A percentile compares a stretch with the other conserved stretches of the same genome.
Evolutionary conservation across 495 filamentous ascomycete genomes (phyloP).

Genomic region (Umbilicaria muhlenbergii): DNA sequence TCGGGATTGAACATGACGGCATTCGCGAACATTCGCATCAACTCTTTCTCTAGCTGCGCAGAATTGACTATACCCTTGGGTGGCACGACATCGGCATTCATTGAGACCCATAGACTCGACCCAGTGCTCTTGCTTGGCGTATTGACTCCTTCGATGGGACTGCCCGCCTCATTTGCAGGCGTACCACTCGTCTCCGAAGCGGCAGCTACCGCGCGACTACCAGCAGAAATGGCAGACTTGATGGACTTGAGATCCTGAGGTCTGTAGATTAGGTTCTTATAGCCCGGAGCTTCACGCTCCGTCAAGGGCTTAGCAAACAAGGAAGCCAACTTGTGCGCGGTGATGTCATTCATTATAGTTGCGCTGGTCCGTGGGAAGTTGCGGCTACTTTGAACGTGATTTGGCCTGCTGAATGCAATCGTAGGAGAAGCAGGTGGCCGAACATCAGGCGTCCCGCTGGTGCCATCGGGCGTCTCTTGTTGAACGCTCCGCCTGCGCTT

Average conservation of each 20-base stretch:
- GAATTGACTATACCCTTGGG: slow-evolving; percentile 88
- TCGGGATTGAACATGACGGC: slow-evolving; percentile 94
- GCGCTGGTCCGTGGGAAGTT: slow-evolving; percentile 63
- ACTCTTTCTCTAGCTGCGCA: slow-evolving; percentile 82
- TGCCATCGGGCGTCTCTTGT: slow-evolving; percentile 20
- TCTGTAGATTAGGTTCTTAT: slow-evolving; percentile 68
- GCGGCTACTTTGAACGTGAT: slow-evolving; percentile 52
- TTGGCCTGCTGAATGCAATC: slow-evolving; percentile 25
- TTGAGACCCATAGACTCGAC: slow-evolving; percentile 30
- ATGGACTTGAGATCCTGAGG: slow-evolving; percentile 86
- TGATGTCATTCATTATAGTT: slow-evolving; percentile 73
- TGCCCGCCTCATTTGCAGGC: slow-evolving; percentile 30
- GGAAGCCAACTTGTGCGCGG: slow-evolving; percentile 71
- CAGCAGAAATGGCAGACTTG: slow-evolving; percentile 58
- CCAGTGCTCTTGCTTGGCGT: slow-evolving; percentile 20
- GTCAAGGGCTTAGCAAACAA: slow-evolving; percentile 75
- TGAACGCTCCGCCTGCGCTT: slow-evolving; percentile 16
- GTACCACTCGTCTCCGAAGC: slow-evolving; percentile 28
- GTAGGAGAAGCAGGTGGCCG: slow-evolving; percentile 15
- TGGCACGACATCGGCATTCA: slow-evolving; percentile 50
- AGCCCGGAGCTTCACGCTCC: slow-evolving; percentile 74
- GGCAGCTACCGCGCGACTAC: slow-evolving; percentile 55
- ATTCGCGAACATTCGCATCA: slow-evolving; percentile 96
- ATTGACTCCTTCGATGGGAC: slow-evolving; percentile 29
- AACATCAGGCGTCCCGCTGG: slow-evolving; percentile 21